Percentiles rank a stretch among this genome's conserved stretches.
These are phyloP conservation scores for Trichosporon faecale DNA, from an alignment of 1,284 basidiomycete genomes.

Conservation along the genomic window DNA sequence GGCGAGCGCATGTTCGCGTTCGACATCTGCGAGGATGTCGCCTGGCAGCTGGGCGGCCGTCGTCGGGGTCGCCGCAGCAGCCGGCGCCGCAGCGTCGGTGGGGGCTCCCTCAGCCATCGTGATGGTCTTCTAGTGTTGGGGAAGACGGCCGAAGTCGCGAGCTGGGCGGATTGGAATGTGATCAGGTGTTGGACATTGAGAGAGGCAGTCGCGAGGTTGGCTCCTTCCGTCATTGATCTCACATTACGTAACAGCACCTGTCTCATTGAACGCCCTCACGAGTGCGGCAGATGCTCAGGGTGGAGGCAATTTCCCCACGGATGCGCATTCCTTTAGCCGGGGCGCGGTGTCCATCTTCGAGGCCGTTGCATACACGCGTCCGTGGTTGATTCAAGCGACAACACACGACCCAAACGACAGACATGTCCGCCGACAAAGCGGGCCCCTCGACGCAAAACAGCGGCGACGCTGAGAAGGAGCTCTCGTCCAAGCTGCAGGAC, in stretches of 20 bases:
- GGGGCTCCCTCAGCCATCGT: conserved; percentile 9
- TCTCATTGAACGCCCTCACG: too few relatives aligned
- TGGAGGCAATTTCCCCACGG: conserved; percentile 9
- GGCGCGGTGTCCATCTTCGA: conserved; percentile 9
- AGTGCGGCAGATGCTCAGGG: not conserved
- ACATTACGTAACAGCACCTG: not conserved
- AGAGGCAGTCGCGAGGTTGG: not conserved
- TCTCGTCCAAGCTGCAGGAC: conserved; percentile 19
- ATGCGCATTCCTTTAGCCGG: not conserved
- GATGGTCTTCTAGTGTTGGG: not conserved
- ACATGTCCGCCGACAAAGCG: conserved; percentile 13
- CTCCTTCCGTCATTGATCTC: not conserved
- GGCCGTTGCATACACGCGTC: not conserved
- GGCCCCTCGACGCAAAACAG: conserved; percentile 1
- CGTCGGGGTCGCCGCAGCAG: conserved; percentile 13
- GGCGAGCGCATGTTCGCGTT: conserved; percentile 47
- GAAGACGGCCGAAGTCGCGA: not conserved
- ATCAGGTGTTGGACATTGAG: conserved; percentile 1
- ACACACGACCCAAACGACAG: conserved; percentile 5
- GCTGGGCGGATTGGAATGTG: conserved; percentile 6
- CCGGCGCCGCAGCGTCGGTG: conserved; percentile 7
- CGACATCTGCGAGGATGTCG: conserved; percentile 46
- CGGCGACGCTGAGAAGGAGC: conserved; percentile 10
- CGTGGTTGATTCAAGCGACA: not conserved
- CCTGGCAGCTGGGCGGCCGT: conserved; percentile 16